phyloP scores from a whole-genome alignment of 2,329 filamentous ascomycete genomes.

The Talaromyces funiculosus region DNA sequence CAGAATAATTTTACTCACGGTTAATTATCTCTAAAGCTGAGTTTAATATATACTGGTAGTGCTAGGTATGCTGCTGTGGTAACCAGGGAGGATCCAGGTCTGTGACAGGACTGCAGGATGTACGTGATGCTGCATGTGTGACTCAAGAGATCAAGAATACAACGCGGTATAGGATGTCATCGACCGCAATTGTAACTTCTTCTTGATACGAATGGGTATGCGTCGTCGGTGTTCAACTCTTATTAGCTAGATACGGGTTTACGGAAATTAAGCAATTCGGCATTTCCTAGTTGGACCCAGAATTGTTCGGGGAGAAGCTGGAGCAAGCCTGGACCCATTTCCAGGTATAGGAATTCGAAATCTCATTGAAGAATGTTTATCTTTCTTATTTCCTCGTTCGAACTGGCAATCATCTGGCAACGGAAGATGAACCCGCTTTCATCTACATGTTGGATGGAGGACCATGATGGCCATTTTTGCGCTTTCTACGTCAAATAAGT shows the following conservation, averaged over 20 bases:
- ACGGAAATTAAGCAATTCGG: background rate
- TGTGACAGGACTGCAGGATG: too few relatives aligned
- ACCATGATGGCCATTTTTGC: slow-evolving; percentile 9
- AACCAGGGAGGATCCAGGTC: too few relatives aligned
- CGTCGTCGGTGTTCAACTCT: too few relatives aligned
- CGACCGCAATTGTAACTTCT: too few relatives aligned
- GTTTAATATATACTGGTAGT: too few relatives aligned
- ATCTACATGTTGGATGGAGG: slow-evolving; percentile 8
- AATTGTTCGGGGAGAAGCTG: background rate
- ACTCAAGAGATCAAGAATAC: too few relatives aligned
- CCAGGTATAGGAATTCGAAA: background rate
- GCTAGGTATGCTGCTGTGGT: too few relatives aligned
- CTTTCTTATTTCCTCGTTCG: background rate
- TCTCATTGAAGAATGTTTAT: background rate
- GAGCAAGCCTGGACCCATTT: background rate
- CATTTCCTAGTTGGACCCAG: background rate
- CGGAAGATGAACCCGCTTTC: slow-evolving; percentile 3
- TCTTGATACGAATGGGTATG: too few relatives aligned
- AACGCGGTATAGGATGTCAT: too few relatives aligned
- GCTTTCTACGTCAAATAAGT: slow-evolving; percentile 1
- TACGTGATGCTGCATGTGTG: too few relatives aligned
- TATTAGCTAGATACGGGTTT: background rate
- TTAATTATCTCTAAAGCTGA: too few relatives aligned
- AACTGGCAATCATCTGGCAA: background rate
- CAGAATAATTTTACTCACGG: too few relatives aligned